Percentiles rank a stretch among this genome's conserved stretches.
phyloP scores from a whole-genome alignment of 176 grass and related monocot genomes.

The Ampelocalamus luodianensis region DNA sequence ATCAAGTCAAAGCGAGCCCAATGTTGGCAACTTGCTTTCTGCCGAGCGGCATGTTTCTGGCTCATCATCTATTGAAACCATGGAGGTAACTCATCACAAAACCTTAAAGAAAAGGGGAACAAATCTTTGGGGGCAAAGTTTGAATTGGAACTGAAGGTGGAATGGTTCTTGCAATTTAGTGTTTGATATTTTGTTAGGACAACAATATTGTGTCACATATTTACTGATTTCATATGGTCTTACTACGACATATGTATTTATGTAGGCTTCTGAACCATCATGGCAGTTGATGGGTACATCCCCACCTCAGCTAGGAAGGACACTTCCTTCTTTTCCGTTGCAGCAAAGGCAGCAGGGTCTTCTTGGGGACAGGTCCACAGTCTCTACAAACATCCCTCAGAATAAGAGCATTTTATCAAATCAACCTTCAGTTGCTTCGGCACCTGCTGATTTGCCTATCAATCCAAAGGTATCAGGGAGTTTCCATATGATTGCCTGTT shows the following conservation, averaged over 20 bases:
- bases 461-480: conserved; percentile 59
- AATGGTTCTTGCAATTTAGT: neutral
- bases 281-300: conserved; percentile 67
- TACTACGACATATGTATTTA: conserved; percentile 17
- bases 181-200: conserved; percentile 23
- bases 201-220: neutral
- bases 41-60: conserved; percentile 68
- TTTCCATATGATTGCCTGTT: conserved; percentile 23
- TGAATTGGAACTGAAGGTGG: conserved; percentile 37
- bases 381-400: conserved; percentile 38
- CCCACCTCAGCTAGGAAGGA: conserved; percentile 55
- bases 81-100: conserved; percentile 60
- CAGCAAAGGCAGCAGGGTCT: conserved; percentile 72
- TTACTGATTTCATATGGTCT: conserved; percentile 29
- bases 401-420: conserved; percentile 50
- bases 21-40: conserved; percentile 47
- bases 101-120: conserved; percentile 2
- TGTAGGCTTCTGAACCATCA: conserved; percentile 70
- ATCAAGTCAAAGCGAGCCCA: conserved; percentile 79
- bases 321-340: conserved; percentile 61
- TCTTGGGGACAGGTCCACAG: conserved; percentile 60
- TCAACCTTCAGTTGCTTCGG: conserved; percentile 53
- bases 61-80: conserved; percentile 57
- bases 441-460: conserved; percentile 54
- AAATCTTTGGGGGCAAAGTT: conserved; percentile 22